phyloP scores from a whole-genome alignment of 2,329 filamentous ascomycete species.

The Atkinsonella hypoxylon region DNA sequence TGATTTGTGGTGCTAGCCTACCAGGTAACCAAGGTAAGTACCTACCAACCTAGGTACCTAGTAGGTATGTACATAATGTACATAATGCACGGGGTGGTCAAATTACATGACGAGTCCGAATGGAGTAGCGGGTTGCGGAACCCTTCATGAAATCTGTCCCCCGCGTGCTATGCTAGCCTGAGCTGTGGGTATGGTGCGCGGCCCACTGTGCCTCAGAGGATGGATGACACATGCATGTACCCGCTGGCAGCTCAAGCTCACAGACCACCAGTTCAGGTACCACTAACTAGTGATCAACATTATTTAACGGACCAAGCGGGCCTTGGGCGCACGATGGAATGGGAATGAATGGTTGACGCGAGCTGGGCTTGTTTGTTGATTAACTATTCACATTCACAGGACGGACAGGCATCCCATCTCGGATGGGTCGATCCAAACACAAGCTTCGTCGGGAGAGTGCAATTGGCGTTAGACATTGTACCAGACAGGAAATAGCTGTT shows the following conservation, averaged over 20 bases:
- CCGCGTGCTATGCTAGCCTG: no score
- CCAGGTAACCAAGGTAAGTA: no score
- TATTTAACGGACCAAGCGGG: not conserved
- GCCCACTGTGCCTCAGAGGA: not conserved
- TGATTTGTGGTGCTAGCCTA: no score
- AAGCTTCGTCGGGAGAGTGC: not conserved
- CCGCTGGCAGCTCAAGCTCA: no score
- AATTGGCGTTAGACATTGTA: not conserved
- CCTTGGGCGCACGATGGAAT: conserved; percentile 3
- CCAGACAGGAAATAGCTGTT: not conserved
- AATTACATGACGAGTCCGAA: no score
- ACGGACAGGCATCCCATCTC: not conserved
- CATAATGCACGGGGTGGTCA: no score
- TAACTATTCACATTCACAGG: conserved; percentile 5
- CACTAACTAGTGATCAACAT: not conserved
- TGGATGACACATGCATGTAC: no score
- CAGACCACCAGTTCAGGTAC: not conserved
- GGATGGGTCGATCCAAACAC: not conserved
- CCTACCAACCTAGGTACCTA: not conserved
- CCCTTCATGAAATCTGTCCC: no score
- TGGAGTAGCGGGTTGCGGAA: no score
- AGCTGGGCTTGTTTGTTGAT: conserved; percentile 6
- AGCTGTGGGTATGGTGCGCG: not conserved
- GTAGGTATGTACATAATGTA: no score
- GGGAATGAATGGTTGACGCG: not conserved